Percentiles rank a stretch among this genome's conserved stretches.
Evolutionary conservation across 2,329 filamentous ascomycete genomes (phyloP).

Genomic region (Paracoccidioides lutzii): DNA sequence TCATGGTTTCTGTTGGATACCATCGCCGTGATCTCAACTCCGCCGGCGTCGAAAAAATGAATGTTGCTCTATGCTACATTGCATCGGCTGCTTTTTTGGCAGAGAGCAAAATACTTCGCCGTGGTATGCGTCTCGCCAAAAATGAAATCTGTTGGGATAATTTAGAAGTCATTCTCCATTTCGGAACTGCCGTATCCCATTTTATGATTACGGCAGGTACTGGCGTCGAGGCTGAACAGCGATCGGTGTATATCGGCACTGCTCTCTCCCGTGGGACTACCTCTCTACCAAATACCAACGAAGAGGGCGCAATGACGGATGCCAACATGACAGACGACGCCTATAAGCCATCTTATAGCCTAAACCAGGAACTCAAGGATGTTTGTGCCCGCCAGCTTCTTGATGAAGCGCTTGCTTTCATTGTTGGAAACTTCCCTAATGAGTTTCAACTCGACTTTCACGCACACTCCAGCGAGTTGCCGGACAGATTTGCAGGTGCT

Average conservation of each 20-base stretch:
- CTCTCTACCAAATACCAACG: conserved; percentile 1
- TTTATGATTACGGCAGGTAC: conserved; percentile 12
- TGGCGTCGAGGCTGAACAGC: neutral
- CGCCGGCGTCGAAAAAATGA: conserved; percentile 12
- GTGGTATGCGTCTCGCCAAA: conserved; percentile 16
- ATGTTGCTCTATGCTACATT: conserved; percentile 22
- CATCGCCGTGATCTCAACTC: neutral
- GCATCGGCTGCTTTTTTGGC: conserved; percentile 20
- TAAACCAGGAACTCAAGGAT: conserved; percentile 5
- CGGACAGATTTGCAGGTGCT: conserved; percentile 11
- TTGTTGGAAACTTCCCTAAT: conserved; percentile 12
- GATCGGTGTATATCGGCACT: neutral
- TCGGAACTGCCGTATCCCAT: conserved; percentile 14
- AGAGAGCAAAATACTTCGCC: conserved; percentile 13
- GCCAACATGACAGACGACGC: neutral
- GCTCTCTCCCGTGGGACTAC: neutral
- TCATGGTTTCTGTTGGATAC: conserved; percentile 9
- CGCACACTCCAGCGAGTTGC: conserved; percentile 14
- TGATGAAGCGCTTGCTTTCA: conserved; percentile 15
- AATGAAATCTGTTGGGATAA: conserved; percentile 18
- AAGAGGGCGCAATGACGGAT: neutral
- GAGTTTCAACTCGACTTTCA: conserved; percentile 17
- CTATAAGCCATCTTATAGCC: neutral
- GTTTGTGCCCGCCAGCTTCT: conserved; percentile 10
- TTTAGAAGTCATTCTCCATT: conserved; percentile 19